These are phyloP conservation scores for Rhododendron simsii DNA, from an alignment of 148 eudicot genomes.

Conservation along the genomic window DNA sequence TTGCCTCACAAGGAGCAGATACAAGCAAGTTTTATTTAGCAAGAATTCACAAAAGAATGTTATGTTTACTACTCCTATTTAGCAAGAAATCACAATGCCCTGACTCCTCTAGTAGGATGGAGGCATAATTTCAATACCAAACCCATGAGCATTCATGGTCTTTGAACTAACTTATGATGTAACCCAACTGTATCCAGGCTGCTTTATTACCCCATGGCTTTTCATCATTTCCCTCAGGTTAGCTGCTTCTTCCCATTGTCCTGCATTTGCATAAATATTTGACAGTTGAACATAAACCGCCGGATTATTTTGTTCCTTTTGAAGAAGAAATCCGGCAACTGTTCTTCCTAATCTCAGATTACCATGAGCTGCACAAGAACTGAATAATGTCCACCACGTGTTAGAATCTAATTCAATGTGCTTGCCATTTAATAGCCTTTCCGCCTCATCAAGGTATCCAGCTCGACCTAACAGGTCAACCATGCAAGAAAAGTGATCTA, in stretches of 20 bases:
- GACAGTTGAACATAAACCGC: slow-evolving; percentile 62
- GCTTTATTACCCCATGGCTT: slow-evolving; percentile 47
- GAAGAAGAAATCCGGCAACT: slow-evolving; percentile 56
- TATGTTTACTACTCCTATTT: not conserved
- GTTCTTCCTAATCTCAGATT: slow-evolving; percentile 58
- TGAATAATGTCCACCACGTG: slow-evolving; percentile 71
- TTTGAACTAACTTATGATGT: slow-evolving; percentile 10
- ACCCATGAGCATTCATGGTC: too few species aligned
- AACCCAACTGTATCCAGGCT: slow-evolving; percentile 76
- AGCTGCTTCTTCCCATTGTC: slow-evolving; percentile 85
- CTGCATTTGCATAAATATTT: slow-evolving; percentile 67
- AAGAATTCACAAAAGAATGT: not conserved
- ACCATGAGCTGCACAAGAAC: slow-evolving; percentile 66
- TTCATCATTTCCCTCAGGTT: slow-evolving; percentile 58
- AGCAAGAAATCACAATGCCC: not conserved
- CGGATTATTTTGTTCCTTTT: slow-evolving; percentile 38
- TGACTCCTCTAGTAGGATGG: not conserved
- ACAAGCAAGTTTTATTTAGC: too few species aligned
- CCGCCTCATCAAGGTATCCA: slow-evolving; percentile 67
- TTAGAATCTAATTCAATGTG: slow-evolving; percentile 32
- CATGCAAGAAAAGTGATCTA: slow-evolving; percentile 64
- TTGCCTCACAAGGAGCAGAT: too few species aligned
- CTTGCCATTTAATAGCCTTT: slow-evolving; percentile 36
- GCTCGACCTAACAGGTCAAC: slow-evolving; percentile 73
- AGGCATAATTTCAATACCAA: not conserved